These are phyloP conservation scores for Conidiobolus incongruus DNA, from an alignment of 371 early-diverging fungal species.

Conservation along the genomic window DNA sequence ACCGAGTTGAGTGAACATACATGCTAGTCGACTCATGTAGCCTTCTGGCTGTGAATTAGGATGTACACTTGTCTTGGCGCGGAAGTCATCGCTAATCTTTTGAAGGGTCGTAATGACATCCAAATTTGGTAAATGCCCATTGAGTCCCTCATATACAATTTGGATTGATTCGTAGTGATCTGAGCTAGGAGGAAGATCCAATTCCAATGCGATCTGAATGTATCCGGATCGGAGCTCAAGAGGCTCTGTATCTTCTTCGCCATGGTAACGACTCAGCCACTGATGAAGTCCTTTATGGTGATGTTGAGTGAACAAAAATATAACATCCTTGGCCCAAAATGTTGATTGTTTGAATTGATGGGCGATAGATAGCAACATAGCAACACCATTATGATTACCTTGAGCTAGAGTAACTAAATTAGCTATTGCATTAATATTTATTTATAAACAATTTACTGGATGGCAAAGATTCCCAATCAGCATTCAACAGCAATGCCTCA, in stretches of 20 bases:
- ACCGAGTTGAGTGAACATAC: slow-evolving; percentile 30
- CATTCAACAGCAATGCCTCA: slow-evolving; percentile 53
- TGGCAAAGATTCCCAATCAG: slow-evolving; percentile 5
- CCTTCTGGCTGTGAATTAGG: slow-evolving; percentile 4
- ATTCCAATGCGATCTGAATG: slow-evolving; percentile 66
- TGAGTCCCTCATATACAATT: slow-evolving; percentile 66
- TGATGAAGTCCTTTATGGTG: slow-evolving; percentile 49
- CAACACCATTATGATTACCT: slow-evolving; percentile 57
- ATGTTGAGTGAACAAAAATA: slow-evolving; percentile 62
- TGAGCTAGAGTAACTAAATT: neutral
- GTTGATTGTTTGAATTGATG: slow-evolving; percentile 47
- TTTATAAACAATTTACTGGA: neutral
- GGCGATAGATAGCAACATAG: slow-evolving; percentile 46
- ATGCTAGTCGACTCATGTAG: slow-evolving; percentile 18
- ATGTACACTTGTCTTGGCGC: slow-evolving; percentile 8
- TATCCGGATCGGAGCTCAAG: slow-evolving; percentile 21
- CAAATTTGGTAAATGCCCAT: slow-evolving; percentile 82
- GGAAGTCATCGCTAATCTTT: slow-evolving; percentile 24
- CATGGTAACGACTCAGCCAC: slow-evolving; percentile 82
- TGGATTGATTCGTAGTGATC: slow-evolving; percentile 46
- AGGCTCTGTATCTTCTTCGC: neutral
- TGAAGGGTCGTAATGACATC: slow-evolving; percentile 50
- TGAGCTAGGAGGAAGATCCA: slow-evolving; percentile 59
- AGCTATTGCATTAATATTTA: neutral
- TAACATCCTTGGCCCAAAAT: slow-evolving; percentile 82